phyloP scores from a whole-genome alignment of 139 green algal genomes.

The Chlorella ohadii region DNA sequence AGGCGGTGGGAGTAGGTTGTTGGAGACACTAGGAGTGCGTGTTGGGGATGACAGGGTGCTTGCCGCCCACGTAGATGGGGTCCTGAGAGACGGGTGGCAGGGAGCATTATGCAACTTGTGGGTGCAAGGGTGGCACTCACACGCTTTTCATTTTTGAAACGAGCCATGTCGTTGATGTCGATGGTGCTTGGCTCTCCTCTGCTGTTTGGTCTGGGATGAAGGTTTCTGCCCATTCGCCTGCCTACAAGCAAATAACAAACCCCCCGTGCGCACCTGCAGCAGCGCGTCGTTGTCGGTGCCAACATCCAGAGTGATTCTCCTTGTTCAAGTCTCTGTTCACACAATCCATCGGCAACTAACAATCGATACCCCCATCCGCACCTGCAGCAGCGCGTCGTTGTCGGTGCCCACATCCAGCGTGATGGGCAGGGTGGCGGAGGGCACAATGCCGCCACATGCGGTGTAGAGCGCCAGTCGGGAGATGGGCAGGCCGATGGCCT shows the following conservation, averaged over 20 bases:
- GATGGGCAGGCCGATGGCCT: constrained; percentile 71
- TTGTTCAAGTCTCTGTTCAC: too few species aligned
- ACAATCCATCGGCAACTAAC: too few species aligned
- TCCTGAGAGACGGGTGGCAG: not conserved
- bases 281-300: constrained; percentile 79
- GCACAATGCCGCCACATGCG: constrained; percentile 80
- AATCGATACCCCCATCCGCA: too few species aligned
- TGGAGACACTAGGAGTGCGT: constrained; percentile 34
- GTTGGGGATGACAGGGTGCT: too few species aligned
- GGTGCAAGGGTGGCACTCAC: not conserved
- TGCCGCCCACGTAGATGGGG: constrained; percentile 70
- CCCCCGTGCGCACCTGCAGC: not conserved
- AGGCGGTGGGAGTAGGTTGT: too few species aligned
- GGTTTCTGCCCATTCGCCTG: too few species aligned
- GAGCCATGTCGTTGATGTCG: not conserved
- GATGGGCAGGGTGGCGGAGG: constrained; percentile 81
- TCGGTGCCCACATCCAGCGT: constrained; percentile 78
- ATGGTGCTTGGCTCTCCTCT: too few species aligned
- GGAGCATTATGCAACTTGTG: too few species aligned
- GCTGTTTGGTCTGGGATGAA: too few species aligned
- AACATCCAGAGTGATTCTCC: constrained; percentile 77
- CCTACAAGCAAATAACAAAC: too few species aligned
- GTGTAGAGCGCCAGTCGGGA: constrained; percentile 80
- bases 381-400: constrained; percentile 70
- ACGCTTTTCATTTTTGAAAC: too few species aligned